Evolutionary conservation across 2,329 filamentous ascomycete species (phyloP), one percentile per base, ranked within the genome.

Genomic region (Fusarium secorum): DNA sequence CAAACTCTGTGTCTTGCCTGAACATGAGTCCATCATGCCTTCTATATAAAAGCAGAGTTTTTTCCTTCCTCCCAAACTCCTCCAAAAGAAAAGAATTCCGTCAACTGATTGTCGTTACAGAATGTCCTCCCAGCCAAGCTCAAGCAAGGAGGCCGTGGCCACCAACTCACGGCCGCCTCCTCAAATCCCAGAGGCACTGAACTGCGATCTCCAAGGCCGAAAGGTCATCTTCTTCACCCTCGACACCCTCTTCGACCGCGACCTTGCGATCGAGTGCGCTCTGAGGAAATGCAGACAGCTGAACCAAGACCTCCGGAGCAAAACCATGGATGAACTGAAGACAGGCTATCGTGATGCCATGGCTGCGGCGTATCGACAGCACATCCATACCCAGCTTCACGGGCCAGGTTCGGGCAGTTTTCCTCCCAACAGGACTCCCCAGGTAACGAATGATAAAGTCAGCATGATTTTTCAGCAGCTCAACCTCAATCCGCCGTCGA

Each of bases 391-490:
- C 14, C 44, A 28, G 14, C 4, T 46, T 7, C 18, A 7, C 3
- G 3, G 20, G 7, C 6, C 10, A n/a, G 9, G 3, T 2, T 0
- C 11, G 5, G 20, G 6, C 5, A n/a, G n/a, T 1, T 6, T 8
- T 24, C 39, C 7, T 11, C n/a, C 7, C 10, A 18, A 18, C 17
- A 24, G 5, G 15, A 2, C 4, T 17, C 14, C n/a, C 2, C 38
- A 22, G 9, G n/a, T 11, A n/a, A n/a, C n/a, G 22, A 14, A 3
- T 3, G 22, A 24, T 4, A 44, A 44, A 20, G 26, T 48, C 5
- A 7, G 11, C 3, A 13, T 30, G 26, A 9, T 48, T 1, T 48
- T 48, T 8, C 26, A 8, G 7, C 20, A 30, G 7, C 45, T 48
- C 5, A n/a, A 30, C 5, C 45, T 48, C 7, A 9, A 17, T 0